Conservation (phyloP, 139 green algal species). For the Closterium sp. region DNA sequence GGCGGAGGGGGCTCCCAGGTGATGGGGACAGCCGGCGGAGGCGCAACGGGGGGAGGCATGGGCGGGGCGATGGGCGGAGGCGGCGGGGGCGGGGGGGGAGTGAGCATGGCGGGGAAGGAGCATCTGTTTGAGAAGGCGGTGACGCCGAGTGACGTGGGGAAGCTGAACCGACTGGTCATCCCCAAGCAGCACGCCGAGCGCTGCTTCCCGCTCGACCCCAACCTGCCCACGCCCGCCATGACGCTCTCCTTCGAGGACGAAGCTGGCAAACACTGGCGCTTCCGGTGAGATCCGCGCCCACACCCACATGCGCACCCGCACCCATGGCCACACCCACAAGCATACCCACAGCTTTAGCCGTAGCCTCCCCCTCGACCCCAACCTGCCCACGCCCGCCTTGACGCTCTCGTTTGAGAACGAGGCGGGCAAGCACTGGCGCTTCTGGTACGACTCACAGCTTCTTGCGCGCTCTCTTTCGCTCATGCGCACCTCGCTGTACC, state of each 20-base stretch:
- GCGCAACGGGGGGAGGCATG: not conserved
- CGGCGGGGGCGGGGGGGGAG: not conserved
- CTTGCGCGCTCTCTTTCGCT: too few species aligned
- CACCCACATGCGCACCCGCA: too few species aligned
- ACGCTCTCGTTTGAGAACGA: constrained; percentile 46
- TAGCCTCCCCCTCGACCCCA: constrained; percentile 46
- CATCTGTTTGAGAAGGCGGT: constrained; percentile 54
- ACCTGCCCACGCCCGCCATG: constrained; percentile 18
- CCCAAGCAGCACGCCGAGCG: constrained; percentile 53
- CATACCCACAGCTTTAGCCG: too few species aligned
- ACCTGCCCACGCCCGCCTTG: constrained; percentile 2
- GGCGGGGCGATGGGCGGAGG: not conserved
- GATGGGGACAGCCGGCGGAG: not conserved
- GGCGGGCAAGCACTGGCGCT: constrained; percentile 41
- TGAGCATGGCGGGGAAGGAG: constrained; percentile 4
- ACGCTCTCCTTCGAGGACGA: constrained; percentile 50
- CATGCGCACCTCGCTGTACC: too few species aligned
- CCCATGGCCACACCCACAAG: too few species aligned
- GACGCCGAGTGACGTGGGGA: constrained; percentile 51
- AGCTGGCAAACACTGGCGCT: constrained; percentile 45
- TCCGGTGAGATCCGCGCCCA: constrained; percentile 43
- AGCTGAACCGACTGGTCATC: constrained; percentile 54
- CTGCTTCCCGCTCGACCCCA: constrained; percentile 51
- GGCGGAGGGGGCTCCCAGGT: not conserved
- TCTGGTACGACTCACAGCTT: not conserved